phyloP scores from a whole-genome alignment of 306 rosid species.

The Quercus engelmannii region DNA sequence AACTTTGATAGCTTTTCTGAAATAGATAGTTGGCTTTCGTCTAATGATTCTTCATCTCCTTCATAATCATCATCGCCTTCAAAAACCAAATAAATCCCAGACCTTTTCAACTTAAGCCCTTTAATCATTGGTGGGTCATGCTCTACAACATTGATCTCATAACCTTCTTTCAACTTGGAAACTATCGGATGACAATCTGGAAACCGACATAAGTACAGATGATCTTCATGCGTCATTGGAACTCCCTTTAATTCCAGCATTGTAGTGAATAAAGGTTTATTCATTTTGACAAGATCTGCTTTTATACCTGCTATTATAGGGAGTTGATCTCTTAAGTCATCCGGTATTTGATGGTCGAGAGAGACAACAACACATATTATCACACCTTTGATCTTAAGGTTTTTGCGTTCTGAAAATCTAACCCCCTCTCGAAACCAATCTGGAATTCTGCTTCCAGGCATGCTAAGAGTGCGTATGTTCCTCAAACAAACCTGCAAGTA shows the following conservation, averaged over 20 bases:
- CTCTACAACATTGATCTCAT: conserved; percentile 26
- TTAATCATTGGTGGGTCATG: conserved; percentile 28
- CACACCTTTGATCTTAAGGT: conserved; percentile 37
- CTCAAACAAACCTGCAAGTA: conserved; percentile 50
- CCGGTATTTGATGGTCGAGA: conserved; percentile 32
- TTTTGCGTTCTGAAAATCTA: conserved; percentile 35
- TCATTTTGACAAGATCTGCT: conserved; percentile 38
- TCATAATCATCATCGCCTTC: conserved; percentile 72
- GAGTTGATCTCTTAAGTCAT: neutral
- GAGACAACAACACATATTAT: conserved; percentile 45
- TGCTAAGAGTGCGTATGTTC: conserved; percentile 48
- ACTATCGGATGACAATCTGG: conserved; percentile 28
- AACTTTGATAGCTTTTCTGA: conserved; percentile 49
- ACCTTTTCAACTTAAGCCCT: conserved; percentile 46
- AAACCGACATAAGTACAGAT: conserved; percentile 48
- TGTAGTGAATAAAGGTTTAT: conserved; percentile 19
- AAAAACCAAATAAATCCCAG: conserved; percentile 41
- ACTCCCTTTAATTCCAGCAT: conserved; percentile 32
- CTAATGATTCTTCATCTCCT: conserved; percentile 43
- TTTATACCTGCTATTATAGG: conserved; percentile 35
- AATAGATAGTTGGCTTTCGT: conserved; percentile 38
- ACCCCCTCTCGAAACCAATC: conserved; percentile 47
- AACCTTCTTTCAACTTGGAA: conserved; percentile 32
- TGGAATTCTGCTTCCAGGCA: conserved; percentile 62
- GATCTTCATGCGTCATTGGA: conserved; percentile 49